Evolutionary conservation across 768 basidiomycete species (phyloP).

Genomic region (Boletus sensibilis): DNA sequence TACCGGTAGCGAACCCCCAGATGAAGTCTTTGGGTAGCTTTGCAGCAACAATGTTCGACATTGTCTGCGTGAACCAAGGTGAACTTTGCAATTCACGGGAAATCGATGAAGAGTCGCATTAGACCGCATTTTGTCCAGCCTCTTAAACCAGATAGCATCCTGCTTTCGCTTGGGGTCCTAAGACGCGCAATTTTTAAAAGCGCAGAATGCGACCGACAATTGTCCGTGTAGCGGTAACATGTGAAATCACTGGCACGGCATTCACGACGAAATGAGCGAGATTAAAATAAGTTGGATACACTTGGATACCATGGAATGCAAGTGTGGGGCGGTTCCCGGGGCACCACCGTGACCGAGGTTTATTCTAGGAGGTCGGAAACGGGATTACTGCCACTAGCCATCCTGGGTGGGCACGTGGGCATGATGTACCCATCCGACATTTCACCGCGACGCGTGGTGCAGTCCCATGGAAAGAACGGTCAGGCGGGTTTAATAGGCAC

Average conservation of each 20-base stretch:
- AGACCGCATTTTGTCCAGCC: not conserved
- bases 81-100: not conserved
- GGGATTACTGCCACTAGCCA: not conserved
- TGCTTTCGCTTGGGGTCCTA: constrained; percentile 9
- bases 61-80: not conserved
- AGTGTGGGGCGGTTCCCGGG: not conserved
- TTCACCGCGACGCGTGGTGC: not conserved
- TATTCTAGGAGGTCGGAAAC: not conserved
- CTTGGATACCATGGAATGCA: no score
- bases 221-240: constrained; percentile 35
- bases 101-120: not conserved
- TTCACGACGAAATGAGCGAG: not conserved
- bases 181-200: constrained; percentile 31
- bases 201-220: constrained; percentile 41
- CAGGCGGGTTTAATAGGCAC: not conserved
- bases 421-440: not conserved
- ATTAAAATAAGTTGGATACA: not conserved
- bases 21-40: constrained; percentile 61
- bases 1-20: constrained; percentile 72
- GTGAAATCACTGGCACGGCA: not conserved
- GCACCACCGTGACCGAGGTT: not conserved
- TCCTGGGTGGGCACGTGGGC: no score
- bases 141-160: not conserved
- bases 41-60: constrained; percentile 32
- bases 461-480: not conserved